These are phyloP conservation scores for Abrus pulchellus DNA, from an alignment of 306 rosid species.

Conservation along the genomic window DNA sequence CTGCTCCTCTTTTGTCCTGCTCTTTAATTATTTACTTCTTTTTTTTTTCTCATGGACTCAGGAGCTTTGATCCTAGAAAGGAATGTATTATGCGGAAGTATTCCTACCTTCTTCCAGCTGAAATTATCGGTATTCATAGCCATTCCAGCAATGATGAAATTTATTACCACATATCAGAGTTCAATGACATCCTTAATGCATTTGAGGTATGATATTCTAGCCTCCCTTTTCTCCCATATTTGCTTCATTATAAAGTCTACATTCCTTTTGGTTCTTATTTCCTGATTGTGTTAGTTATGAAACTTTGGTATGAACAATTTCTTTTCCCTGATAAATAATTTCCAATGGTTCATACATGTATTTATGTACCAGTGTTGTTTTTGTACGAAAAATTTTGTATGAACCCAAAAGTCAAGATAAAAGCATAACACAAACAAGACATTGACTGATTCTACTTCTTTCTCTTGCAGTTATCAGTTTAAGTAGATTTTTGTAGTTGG, in stretches of 20 bases:
- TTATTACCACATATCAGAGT: conserved; percentile 78
- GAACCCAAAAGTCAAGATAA: conserved; percentile 12
- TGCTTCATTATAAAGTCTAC: conserved; percentile 25
- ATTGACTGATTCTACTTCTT: conserved; percentile 17
- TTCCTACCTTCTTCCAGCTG: conserved; percentile 85
- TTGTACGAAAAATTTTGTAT: conserved; percentile 15
- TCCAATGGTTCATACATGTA: conserved; percentile 13
- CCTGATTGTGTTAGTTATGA: conserved; percentile 21
- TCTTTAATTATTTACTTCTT: conserved; percentile 9
- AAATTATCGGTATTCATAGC: conserved; percentile 78
- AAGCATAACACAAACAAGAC: conserved; percentile 27
- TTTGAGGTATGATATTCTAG: conserved; percentile 69
- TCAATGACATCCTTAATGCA: conserved; percentile 70
- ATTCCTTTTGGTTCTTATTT: conserved; percentile 15
- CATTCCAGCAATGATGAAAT: conserved; percentile 63
- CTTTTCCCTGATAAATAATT: conserved; percentile 23
- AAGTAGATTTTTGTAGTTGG: no score
- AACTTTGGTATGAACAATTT: neutral
- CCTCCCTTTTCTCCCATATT: neutral
- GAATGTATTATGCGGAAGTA: conserved; percentile 86
- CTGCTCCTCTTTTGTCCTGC: conserved; percentile 14
- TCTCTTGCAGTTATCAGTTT: conserved; percentile 25
- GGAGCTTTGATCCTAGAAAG: conserved; percentile 92
- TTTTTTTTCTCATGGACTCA: conserved; percentile 42
- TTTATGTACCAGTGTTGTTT: conserved; percentile 25